Conservation (phyloP, 208 protist genomes). For the Angomonas deanei region DNA sequence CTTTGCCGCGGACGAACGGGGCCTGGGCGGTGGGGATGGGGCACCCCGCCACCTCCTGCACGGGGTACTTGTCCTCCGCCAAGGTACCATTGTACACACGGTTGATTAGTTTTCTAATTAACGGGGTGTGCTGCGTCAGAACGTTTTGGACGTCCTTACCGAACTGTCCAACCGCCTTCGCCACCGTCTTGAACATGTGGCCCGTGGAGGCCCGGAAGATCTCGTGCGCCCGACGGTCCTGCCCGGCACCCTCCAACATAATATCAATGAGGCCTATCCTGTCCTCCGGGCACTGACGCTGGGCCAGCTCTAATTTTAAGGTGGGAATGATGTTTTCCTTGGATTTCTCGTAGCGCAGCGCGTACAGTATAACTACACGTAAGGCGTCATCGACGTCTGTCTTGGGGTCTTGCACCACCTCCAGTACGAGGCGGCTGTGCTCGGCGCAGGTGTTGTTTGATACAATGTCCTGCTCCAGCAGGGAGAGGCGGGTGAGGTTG, state of each 20-base stretch:
- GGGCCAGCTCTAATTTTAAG: slow-evolving; percentile 54
- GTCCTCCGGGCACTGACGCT: slow-evolving; percentile 49
- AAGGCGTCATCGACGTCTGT: slow-evolving; percentile 80
- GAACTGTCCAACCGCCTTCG: slow-evolving; percentile 73
- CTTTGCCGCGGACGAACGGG: slow-evolving; percentile 57
- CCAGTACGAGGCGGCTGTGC: slow-evolving; percentile 69
- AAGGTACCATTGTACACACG: slow-evolving; percentile 78
- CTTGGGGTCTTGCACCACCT: slow-evolving; percentile 76
- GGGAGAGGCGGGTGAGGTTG: slow-evolving; percentile 72
- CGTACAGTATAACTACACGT: slow-evolving; percentile 75
- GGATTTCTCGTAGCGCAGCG: slow-evolving; percentile 70
- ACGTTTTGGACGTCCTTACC: slow-evolving; percentile 94
- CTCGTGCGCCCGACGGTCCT: slow-evolving; percentile 62
- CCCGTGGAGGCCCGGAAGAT: slow-evolving; percentile 69
- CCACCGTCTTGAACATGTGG: slow-evolving; percentile 70
- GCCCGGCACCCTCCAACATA: slow-evolving; percentile 58
- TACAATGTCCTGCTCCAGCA: slow-evolving; percentile 86
- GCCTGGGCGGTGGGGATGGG: slow-evolving; percentile 47
- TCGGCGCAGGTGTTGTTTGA: slow-evolving; percentile 64
- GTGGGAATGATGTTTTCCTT: slow-evolving; percentile 58
- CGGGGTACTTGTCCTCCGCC: slow-evolving; percentile 56
- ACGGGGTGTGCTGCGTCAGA: slow-evolving; percentile 95
- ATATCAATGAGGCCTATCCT: slow-evolving; percentile 69
- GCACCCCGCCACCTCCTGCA: slow-evolving; percentile 48
- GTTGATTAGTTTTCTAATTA: slow-evolving; percentile 87